Evolutionary conservation across 2,329 filamentous ascomycete genomes (phyloP).

Genomic region (Colletotrichum kahawae): DNA sequence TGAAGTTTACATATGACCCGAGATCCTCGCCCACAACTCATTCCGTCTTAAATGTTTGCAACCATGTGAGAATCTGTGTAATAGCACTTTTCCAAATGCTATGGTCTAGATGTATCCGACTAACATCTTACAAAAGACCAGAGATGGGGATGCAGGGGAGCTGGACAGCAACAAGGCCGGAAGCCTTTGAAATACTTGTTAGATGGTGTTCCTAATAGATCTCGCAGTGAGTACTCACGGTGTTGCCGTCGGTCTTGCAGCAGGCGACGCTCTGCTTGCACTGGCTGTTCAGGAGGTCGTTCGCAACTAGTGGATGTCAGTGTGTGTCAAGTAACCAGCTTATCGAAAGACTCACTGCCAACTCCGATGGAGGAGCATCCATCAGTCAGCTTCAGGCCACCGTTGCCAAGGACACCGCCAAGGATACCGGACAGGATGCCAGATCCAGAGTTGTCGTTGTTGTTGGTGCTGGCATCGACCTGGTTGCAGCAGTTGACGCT

Average conservation of each 20-base stretch:
- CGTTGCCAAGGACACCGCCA: background rate
- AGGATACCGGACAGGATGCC: background rate
- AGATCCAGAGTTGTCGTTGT: background rate
- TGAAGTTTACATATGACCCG: background rate
- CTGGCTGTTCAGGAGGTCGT: background rate
- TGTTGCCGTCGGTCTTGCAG: background rate
- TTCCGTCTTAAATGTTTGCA: background rate
- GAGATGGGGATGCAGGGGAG: background rate
- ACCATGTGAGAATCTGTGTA: background rate
- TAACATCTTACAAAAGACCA: background rate
- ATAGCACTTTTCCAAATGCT: background rate
- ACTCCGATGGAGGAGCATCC: background rate
- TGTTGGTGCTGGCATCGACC: background rate
- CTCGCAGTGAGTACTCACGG: background rate
- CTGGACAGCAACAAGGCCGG: background rate
- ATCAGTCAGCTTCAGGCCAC: background rate
- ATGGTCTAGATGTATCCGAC: accelerated
- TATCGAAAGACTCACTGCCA: background rate
- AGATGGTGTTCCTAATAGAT: background rate
- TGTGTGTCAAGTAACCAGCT: background rate
- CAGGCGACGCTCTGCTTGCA: background rate
- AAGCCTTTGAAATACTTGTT: background rate
- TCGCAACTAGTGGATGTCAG: background rate
- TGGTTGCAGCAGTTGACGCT: background rate
- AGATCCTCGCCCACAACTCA: background rate